Conservation (phyloP, 2,329 filamentous ascomycete genomes). For the Fusarium sp. region DNA sequence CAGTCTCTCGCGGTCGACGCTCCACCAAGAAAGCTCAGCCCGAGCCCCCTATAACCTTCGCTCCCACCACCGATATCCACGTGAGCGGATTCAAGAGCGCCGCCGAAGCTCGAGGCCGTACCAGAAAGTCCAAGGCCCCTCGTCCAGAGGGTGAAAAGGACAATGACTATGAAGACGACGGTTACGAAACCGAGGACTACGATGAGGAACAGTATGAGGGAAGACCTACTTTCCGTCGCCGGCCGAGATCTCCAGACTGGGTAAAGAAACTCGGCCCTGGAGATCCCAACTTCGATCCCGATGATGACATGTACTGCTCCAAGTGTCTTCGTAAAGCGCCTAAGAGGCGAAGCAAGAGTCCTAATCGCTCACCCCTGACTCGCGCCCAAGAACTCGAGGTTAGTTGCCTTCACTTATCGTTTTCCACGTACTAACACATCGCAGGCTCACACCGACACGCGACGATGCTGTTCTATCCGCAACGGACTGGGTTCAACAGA, state of each 20-base stretch:
- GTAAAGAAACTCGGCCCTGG: constrained; percentile 35
- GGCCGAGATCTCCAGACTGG: constrained; percentile 44
- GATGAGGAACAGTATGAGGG: not conserved
- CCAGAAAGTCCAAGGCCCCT: not conserved
- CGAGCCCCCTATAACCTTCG: not conserved
- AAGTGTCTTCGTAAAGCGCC: constrained; percentile 47
- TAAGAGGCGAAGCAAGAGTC: constrained; percentile 37
- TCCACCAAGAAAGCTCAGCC: not conserved
- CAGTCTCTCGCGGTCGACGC: not conserved
- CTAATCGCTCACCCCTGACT: constrained; percentile 21
- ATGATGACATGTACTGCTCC: constrained; percentile 48
- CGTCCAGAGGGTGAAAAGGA: not conserved
- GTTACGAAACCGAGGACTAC: not conserved
- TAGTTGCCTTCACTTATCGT: not conserved
- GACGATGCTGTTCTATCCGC: constrained; percentile 44
- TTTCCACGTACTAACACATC: not conserved
- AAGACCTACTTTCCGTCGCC: not conserved
- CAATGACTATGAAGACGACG: constrained; percentile 17
- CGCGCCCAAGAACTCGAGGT: constrained; percentile 38
- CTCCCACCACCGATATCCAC: not conserved
- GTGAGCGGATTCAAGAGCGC: constrained; percentile 14
- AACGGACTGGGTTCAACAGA: constrained; percentile 31
- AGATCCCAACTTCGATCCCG: constrained; percentile 40
- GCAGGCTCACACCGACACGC: constrained; percentile 35
- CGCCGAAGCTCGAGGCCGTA: not conserved